Base-by-base conservation (phyloP, 2,329 filamentous ascomycete species). In the Hymenoscyphus fraxineus region DNA sequence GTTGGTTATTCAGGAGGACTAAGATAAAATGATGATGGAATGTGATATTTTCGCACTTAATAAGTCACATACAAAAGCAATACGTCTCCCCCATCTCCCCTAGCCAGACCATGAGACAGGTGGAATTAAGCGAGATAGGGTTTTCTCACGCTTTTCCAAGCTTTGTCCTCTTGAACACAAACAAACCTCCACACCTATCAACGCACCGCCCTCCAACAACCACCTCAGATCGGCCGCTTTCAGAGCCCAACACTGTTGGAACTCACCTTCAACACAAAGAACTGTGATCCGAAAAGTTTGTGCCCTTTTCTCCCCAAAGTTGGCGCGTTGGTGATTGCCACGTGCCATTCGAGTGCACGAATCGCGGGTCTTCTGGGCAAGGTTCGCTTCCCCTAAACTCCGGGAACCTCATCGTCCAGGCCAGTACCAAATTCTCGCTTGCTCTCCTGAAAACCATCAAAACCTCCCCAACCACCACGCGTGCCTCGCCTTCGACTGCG, bases 391-490 rank as follows among this genome's bases (percentile, higher is more conserved):
- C 35, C 35, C 35, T 35, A 35, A 35, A 35, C 35, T 35, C 35
- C 35, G 35, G 35, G 6, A 35, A 35, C 35, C 35, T 51, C 44
- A 51, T 16, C 16, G 44, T 5, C 10, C 13, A 22, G 54, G 54
- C 22, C 31, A n/a, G 22, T 31, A 56, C 54, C 54, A 56, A 56
- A 56, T 56, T 22, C 19, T 22, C 41, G 16, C 22, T 58, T 38
- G 22, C 10, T 19, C 47, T 54, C 47, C 47, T 54, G 47, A 54
- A 54, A 54, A 54, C 22, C 47, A 54, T 27, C 59, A 27, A 60
- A 54, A 27, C 40, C 58, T 47, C n/a, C 60, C 59, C 62, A 57
- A 56, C 59, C 63, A 68, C 67, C 71, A 66, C 70, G 70, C 65
- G 58, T 56, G 56, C 27, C 58, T 56, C 55, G 16, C 60, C 61